These are phyloP conservation scores for Jamesozyma piceae DNA, from an alignment of 805 yeast genomes.

Conservation along the genomic window DNA sequence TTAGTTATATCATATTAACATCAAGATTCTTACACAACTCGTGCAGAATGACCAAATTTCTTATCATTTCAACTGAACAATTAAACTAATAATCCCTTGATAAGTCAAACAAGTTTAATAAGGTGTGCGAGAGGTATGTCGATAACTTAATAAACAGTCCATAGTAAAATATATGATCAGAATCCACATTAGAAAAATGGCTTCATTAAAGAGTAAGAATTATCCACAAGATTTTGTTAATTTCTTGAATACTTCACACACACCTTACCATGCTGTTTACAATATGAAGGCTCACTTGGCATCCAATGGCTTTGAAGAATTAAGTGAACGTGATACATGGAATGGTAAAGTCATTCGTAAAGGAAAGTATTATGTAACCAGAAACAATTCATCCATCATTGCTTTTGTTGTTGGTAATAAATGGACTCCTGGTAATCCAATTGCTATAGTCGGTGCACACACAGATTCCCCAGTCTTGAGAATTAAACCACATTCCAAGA, in stretches of 20 bases:
- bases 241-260: constrained; percentile 77
- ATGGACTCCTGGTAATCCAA: constrained; percentile 69
- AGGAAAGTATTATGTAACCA: constrained; percentile 73
- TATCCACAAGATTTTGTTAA: constrained; percentile 50
- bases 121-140: too few relatives aligned
- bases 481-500: constrained; percentile 78
- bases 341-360: constrained; percentile 41
- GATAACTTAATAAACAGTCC: too few relatives aligned
- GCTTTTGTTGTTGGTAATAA: constrained; percentile 75
- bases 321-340: constrained; percentile 71
- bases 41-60: too few relatives aligned
- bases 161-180: constrained; percentile 25
- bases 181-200: constrained; percentile 19
- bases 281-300: constrained; percentile 47
- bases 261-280: constrained; percentile 89
- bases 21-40: too few relatives aligned
- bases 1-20: too few relatives aligned
- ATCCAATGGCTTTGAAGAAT: constrained; percentile 60
- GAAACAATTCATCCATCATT: constrained; percentile 81
- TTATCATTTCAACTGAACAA: too few relatives aligned
- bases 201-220: constrained; percentile 9
- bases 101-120: too few relatives aligned
- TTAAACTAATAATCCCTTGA: too few relatives aligned
- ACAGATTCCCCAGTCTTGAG: constrained; percentile 89
- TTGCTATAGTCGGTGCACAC: constrained; percentile 90